Evolutionary conservation across 2,329 filamentous ascomycete genomes (phyloP), one percentile per base, ranked within the genome.

Genomic region (Corniculantispora saksenae): DNA sequence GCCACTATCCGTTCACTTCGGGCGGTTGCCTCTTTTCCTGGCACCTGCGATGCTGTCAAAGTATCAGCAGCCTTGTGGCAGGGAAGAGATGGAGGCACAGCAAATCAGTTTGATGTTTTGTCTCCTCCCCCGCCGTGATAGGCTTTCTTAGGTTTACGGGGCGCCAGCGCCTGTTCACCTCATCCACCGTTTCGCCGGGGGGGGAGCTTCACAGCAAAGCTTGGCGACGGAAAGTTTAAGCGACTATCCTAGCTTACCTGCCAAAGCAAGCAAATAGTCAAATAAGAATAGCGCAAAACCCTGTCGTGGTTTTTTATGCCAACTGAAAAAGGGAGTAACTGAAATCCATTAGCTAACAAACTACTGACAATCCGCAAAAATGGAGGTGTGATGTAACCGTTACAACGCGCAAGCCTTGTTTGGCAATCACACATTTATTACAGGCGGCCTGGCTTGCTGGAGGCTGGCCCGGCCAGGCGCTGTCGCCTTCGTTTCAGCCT

Each of bases 401-500:
- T 48, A 29, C 53, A 56, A 40, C 51, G 29, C 19, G 29, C 15
- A 15, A 35, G 10, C 25, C 19, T 53, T 32, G 32, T 5, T n/a
- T 32, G 10, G 32, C 32, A 32, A 10, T 10, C 32, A 32, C 32
- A 32, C 32, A n/a, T n/a, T n/a, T n/a, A n/a, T 32, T 32, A 43
- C 23, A n/a, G n/a, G 8, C 21, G 13, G 27, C 27, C 40, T 32
- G 25, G 56, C n/a, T 21, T 17, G 29, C 53, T 17, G 57, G 50
- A 50, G 38, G 38, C 38, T 43, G 38, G 38, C 35, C 35, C 40
- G 29, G 58, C 19, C 21, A 38, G 29, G 58, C 29, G 32, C 17
- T 32, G 47, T 40, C 56, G 23, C 61, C 17, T 47, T 55, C 32
- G 58, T 48, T 50, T 63, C 50, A 45, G 62, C 62, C 55, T 61